Base-by-base conservation (phyloP, 176 grass and related monocot species). In the Oryza longistaminata region DNA sequence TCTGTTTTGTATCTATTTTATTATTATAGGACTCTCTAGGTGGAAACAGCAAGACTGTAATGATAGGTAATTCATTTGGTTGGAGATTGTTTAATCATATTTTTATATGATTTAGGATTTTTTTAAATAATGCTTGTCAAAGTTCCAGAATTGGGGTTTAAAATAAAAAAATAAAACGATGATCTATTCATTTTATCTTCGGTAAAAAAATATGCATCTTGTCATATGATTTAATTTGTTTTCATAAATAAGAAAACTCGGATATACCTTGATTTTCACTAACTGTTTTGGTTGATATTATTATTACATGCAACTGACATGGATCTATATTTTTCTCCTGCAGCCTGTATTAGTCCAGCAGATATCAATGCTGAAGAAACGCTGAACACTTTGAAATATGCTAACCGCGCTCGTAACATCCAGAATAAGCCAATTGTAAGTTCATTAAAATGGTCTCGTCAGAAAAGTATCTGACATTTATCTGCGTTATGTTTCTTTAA, bases 361-460 rank as follows among this genome's bases (percentile, higher is more conserved):
- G 97, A 99, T 87, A 96, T 96, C 68, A 99, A 99, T 85, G 92
- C 97, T 80, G 97, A 99, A 83, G 97, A 99, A 90, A 99, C 97
- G 66, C 80, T 99, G 31, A 99, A 99, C 88, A 99, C 97, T 25
- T 76, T 99, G 81, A 99, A 99, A 87, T 99, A 99, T 88, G 97
- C 97, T 80, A 99, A 99, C 91, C 79, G 97, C 60, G 97, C 97
- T 91, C 96, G 96, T 16, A 99, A 99, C 85, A 99, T 99, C 78
- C 93, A 88, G 64, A 99, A 99, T 69, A 99, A 99, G 50, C 96
- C 96, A 73, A 90, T 96, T 88, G 96, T 99, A 73, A 94, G 96
- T 89, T 68, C 1, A 19, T 49, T 85, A 60, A 39, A 65, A 49
- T 58, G 60, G 22, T 31, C n/a, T 77, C 44, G 10, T 76, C 9